These are phyloP conservation scores for Davidsoniella australis DNA, from an alignment of 2,329 filamentous ascomycete species.

Conservation along the genomic window DNA sequence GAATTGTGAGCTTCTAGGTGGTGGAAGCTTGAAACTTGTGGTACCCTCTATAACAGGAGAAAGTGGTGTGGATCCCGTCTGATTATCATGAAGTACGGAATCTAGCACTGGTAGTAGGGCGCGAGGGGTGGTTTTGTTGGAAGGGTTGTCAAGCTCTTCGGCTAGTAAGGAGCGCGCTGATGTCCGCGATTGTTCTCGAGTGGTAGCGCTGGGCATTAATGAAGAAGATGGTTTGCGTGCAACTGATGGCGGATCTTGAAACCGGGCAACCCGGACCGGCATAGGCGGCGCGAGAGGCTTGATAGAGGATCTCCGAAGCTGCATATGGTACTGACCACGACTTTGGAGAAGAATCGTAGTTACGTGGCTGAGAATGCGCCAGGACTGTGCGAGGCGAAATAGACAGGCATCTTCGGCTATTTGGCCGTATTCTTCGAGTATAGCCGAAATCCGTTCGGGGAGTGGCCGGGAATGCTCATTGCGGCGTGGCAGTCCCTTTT, in stretches of 20 bases:
- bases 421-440: constrained; percentile 39
- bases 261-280: background rate
- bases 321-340: constrained; percentile 40
- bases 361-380: constrained; percentile 42
- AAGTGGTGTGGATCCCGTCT: constrained; percentile 22
- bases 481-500: constrained; percentile 27
- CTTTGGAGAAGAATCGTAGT: constrained; percentile 35
- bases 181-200: background rate
- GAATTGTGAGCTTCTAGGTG: no score
- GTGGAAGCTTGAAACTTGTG: constrained; percentile 24
- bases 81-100: constrained; percentile 15
- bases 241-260: no score
- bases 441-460: constrained; percentile 29
- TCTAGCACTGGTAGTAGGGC: constrained; percentile 31
- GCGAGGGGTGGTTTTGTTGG: constrained; percentile 42
- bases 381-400: constrained; percentile 46
- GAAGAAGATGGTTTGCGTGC: constrained; percentile 1
- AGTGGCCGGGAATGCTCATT: constrained; percentile 20
- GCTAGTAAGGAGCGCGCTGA: constrained; percentile 30
- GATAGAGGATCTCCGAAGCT: constrained; percentile 21
- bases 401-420: constrained; percentile 39
- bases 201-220: background rate
- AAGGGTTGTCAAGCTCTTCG: constrained; percentile 44
- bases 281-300: constrained; percentile 9
- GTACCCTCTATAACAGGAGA: constrained; percentile 31